A percentile compares a stretch with the other conserved stretches of the same genome.
Evolutionary conservation across 2,329 filamentous ascomycete genomes (phyloP).

Genomic region (Ophiostoma ips): DNA sequence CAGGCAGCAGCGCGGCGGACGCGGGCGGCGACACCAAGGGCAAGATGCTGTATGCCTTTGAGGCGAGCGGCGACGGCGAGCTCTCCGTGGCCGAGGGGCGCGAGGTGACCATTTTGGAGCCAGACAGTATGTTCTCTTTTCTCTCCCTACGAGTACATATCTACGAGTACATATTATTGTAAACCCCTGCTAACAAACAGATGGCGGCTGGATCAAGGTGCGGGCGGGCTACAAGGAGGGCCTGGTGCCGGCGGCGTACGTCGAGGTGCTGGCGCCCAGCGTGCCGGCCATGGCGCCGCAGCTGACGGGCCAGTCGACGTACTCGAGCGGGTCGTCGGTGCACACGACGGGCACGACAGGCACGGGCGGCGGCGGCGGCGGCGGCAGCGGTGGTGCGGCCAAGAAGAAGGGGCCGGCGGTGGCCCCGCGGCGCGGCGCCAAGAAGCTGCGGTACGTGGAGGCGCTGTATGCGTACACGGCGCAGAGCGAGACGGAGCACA

Average conservation of each 20-base stretch:
- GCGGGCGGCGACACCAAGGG: constrained; percentile 38
- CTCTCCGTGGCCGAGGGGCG: constrained; percentile 65
- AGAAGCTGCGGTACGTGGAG: constrained; percentile 87
- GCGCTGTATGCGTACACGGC: constrained; percentile 87
- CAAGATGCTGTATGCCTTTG: constrained; percentile 82
- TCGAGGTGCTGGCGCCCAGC: constrained; percentile 46
- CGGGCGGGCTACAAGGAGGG: constrained; percentile 63
- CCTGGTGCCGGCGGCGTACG: constrained; percentile 74
- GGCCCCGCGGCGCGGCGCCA: constrained; percentile 77
- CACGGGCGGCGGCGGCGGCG: no score
- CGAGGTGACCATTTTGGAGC: constrained; percentile 65
- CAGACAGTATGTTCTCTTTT: constrained; percentile 52
- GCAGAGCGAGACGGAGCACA: constrained; percentile 74
- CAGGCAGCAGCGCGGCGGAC: constrained; percentile 36
- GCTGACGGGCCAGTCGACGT: constrained; percentile 41
- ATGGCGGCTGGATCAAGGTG: constrained; percentile 88
- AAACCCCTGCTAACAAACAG: constrained; percentile 29
- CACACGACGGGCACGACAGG: constrained; percentile 19
- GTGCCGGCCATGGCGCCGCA: constrained; percentile 27
- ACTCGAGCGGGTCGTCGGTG: constrained; percentile 63
- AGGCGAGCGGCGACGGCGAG: constrained; percentile 69
- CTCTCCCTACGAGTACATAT: not conserved
- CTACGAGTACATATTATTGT: not conserved
- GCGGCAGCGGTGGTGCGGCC: constrained; percentile 18
- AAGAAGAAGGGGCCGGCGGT: constrained; percentile 91